Evolutionary conservation across 768 basidiomycete genomes (phyloP).

Genomic region (Termitomyces sp.): DNA sequence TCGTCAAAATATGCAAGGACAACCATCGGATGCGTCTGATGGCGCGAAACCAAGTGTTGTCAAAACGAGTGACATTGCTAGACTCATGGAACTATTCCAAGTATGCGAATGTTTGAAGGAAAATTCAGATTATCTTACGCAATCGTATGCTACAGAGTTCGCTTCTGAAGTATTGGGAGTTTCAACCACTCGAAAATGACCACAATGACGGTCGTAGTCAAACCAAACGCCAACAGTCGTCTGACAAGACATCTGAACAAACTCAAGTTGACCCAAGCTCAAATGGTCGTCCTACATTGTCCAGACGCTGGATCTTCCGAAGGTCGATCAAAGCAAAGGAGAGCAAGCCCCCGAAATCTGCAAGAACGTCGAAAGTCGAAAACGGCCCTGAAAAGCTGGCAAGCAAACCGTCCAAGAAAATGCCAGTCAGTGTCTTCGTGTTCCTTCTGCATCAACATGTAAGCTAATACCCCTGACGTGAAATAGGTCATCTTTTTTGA

Average conservation of each 20-base stretch:
- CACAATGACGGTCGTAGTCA: conserved; percentile 11
- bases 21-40: conserved; percentile 40
- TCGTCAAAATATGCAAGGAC: conserved; percentile 65
- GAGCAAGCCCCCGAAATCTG: conserved; percentile 16
- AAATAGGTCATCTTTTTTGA: conserved; percentile 67
- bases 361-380: conserved; percentile 17
- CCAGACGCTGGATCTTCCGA: conserved; percentile 27
- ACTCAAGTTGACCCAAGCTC: conserved; percentile 33
- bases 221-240: conserved; percentile 23
- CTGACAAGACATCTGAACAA: conserved; percentile 31
- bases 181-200: conserved; percentile 37
- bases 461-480: neutral
- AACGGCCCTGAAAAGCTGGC: conserved; percentile 28
- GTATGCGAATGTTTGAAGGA: conserved; percentile 23
- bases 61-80: conserved; percentile 74
- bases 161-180: conserved; percentile 69
- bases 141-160: conserved; percentile 41
- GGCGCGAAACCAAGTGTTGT: conserved; percentile 43
- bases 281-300: conserved; percentile 13
- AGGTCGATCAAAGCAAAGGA: conserved; percentile 23
- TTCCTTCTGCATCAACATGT: neutral
- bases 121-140: neutral
- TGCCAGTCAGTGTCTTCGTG: conserved; percentile 14
- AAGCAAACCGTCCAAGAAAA: conserved; percentile 46
- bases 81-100: conserved; percentile 84